Evolutionary conservation across 768 basidiomycete species (phyloP).

Genomic region (Termitomyces eurrhizus): DNA sequence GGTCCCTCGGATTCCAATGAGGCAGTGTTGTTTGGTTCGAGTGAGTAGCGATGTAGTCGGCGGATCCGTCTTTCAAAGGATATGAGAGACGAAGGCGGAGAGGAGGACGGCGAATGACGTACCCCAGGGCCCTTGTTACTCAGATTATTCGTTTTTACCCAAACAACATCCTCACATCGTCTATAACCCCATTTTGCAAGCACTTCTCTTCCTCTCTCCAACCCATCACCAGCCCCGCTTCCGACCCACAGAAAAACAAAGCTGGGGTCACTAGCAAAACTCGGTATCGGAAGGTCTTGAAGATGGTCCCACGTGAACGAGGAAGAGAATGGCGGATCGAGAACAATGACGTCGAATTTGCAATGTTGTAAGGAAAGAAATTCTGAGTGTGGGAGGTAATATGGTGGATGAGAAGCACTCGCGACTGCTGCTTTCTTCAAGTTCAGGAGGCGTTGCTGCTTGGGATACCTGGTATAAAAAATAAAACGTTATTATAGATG

Average conservation of each 20-base stretch:
- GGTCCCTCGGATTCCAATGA: slow-evolving; percentile 97
- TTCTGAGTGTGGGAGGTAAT: slow-evolving; percentile 62
- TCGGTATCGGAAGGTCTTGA: slow-evolving; percentile 75
- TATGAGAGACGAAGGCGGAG: slow-evolving; percentile 7
- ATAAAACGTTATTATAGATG: background rate
- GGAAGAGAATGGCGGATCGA: slow-evolving; percentile 88
- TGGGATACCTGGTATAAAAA: slow-evolving; percentile 71
- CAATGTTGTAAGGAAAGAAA: slow-evolving; percentile 52
- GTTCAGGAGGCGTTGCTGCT: slow-evolving; percentile 78
- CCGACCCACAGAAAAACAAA: slow-evolving; percentile 98
- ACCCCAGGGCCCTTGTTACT: slow-evolving; percentile 75
- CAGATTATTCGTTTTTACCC: slow-evolving; percentile 88
- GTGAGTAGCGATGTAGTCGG: slow-evolving; percentile 84
- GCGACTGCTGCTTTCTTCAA: slow-evolving; percentile 81
- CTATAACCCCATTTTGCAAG: slow-evolving; percentile 94
- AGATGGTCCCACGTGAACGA: slow-evolving; percentile 85
- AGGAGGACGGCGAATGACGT: slow-evolving; percentile 23
- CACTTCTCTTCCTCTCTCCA: slow-evolving; percentile 89
- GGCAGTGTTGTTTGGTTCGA: slow-evolving; percentile 91
- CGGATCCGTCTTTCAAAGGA: slow-evolving; percentile 60
- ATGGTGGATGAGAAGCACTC: slow-evolving; percentile 64
- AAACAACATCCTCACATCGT: slow-evolving; percentile 96
- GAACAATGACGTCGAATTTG: slow-evolving; percentile 89
- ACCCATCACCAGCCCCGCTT: slow-evolving; percentile 81
- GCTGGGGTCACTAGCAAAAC: slow-evolving; percentile 84